These are phyloP conservation scores for Fusarium sp. DNA, from an alignment of 2,329 filamentous ascomycete species.

Conservation along the genomic window DNA sequence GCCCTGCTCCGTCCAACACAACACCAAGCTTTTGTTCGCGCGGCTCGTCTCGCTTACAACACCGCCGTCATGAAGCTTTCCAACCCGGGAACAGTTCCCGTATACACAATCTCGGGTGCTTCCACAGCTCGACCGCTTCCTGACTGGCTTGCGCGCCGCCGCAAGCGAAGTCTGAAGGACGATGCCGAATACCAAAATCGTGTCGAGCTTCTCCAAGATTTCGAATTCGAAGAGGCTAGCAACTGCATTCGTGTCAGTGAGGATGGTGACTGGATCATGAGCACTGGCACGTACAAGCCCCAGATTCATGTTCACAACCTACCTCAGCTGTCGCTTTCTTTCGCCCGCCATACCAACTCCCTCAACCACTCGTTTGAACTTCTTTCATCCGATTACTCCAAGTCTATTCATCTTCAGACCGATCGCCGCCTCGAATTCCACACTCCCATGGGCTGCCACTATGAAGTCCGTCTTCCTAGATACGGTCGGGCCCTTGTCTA, in stretches of 20 bases:
- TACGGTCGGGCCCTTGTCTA: conserved; percentile 93
- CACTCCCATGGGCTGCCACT: conserved; percentile 86
- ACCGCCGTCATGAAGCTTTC: conserved; percentile 76
- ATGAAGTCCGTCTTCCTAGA: conserved; percentile 87
- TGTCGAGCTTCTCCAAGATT: conserved; percentile 95
- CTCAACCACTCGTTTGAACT: conserved; percentile 92
- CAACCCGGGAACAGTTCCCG: conserved; percentile 83
- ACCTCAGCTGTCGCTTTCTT: conserved; percentile 92
- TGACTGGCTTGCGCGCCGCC: conserved; percentile 91
- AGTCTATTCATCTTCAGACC: conserved; percentile 91
- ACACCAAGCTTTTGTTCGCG: conserved; percentile 28
- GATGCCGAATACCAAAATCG: conserved; percentile 93
- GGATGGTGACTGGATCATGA: conserved; percentile 98
- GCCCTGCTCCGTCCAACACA: conserved; percentile 15
- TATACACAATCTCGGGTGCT: conserved; percentile 95
- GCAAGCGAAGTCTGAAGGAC: conserved; percentile 91
- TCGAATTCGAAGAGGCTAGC: conserved; percentile 96
- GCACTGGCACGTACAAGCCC: conserved; percentile 78
- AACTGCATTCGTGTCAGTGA: conserved; percentile 90
- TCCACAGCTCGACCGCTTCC: conserved; percentile 88
- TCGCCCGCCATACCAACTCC: conserved; percentile 88
- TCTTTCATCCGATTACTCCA: conserved; percentile 90
- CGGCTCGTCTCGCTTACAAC: conserved; percentile 13
- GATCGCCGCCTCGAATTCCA: conserved; percentile 95
- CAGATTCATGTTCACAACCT: conserved; percentile 93